phyloP scores from a whole-genome alignment of 495 filamentous ascomycete species.

The Penicillium longicatenatum region DNA sequence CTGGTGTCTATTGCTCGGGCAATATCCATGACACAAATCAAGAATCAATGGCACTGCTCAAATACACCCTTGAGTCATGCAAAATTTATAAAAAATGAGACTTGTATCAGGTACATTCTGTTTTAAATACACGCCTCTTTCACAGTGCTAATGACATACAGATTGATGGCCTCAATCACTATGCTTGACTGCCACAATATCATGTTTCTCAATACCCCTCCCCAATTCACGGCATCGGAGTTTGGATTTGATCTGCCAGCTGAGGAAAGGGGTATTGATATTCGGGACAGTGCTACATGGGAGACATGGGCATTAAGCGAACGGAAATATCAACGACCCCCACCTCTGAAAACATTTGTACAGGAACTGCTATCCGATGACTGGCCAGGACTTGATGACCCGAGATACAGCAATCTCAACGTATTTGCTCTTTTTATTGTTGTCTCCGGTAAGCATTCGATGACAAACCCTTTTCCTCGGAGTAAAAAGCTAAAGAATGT shows the following conservation, averaged over 20 bases:
- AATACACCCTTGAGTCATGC: neutral
- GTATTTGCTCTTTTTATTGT: constrained; percentile 17
- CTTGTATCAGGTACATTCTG: constrained; percentile 14
- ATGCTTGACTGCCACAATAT: constrained; percentile 23
- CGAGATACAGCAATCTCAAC: constrained; percentile 9
- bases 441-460: constrained; percentile 11
- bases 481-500: neutral
- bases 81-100: constrained; percentile 12
- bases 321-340: constrained; percentile 9
- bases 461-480: neutral
- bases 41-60: constrained; percentile 14
- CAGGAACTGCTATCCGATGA: constrained; percentile 13
- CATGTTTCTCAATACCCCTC: constrained; percentile 22
- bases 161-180: constrained; percentile 20
- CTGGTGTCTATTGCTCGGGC: constrained; percentile 21
- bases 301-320: constrained; percentile 13
- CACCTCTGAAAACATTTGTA: constrained; percentile 9
- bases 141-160: neutral
- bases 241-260: constrained; percentile 22
- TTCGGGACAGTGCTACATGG: constrained; percentile 13
- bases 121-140: neutral
- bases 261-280: constrained; percentile 17
- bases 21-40: constrained; percentile 9
- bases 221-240: constrained; percentile 12
- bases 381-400: constrained; percentile 7